Evolutionary conservation across 1,139 yeast species (phyloP).

Genomic region (Kodamaea sp.): DNA sequence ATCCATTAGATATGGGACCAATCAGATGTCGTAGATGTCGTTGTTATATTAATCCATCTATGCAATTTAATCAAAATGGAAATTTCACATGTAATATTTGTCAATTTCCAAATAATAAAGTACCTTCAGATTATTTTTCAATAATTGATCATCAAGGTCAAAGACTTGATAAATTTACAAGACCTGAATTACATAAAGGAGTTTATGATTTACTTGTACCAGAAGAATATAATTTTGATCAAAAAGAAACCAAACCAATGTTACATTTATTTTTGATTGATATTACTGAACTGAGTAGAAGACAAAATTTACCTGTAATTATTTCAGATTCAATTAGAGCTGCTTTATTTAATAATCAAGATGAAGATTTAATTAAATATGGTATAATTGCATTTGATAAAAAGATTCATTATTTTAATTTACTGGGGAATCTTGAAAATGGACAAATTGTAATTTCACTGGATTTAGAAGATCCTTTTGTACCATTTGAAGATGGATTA

Average conservation of each 20-base stretch:
- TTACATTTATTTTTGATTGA: constrained; percentile 80
- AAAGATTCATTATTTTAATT: constrained; percentile 68
- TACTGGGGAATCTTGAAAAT: constrained; percentile 51
- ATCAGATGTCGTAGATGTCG: constrained; percentile 91
- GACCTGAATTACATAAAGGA: constrained; percentile 80
- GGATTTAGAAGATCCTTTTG: constrained; percentile 76
- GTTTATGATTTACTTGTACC: constrained; percentile 87
- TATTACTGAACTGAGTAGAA: constrained; percentile 59
- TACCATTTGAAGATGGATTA: constrained; percentile 76
- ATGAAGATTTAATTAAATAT: constrained; percentile 38
- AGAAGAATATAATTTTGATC: constrained; percentile 56
- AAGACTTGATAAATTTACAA: constrained; percentile 56
- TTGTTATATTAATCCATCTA: constrained; percentile 81
- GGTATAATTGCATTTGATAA: constrained; percentile 79
- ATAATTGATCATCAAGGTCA: constrained; percentile 57
- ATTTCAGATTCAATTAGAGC: constrained; percentile 72
- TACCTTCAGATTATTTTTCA: constrained; percentile 65
- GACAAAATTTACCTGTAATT: constrained; percentile 61
- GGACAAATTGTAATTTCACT: constrained; percentile 66
- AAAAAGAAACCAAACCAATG: constrained; percentile 36
- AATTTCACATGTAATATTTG: constrained; percentile 84
- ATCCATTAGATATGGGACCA: constrained; percentile 54
- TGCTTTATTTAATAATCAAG: constrained; percentile 36
- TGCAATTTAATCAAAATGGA: constrained; percentile 65
- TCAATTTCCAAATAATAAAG: constrained; percentile 63